Base-by-base conservation (phyloP, 2,329 filamentous ascomycete species). In the Apiospora hydei region DNA sequence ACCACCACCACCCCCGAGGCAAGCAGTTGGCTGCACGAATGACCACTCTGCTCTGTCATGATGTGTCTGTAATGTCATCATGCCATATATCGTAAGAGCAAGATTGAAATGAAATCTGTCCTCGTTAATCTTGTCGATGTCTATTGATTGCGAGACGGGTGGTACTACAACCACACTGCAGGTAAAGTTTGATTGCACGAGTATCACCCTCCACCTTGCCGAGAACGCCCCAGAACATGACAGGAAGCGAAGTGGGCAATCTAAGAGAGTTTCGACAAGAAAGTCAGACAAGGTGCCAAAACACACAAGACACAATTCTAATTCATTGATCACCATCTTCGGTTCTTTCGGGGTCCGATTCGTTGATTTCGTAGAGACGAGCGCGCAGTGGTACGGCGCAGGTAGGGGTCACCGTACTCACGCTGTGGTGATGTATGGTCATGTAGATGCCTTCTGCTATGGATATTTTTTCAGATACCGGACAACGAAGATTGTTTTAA, bases 101-200 rank as follows among this genome's bases (percentile, higher is more conserved):
- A 61, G 26, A 38, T 61, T 61, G 53, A 38, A 16, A 61, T 61
- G 7, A 61, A 18, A 61, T 61, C 53, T 61, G 1, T 0, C 30
- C 30, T 61, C 53, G 53, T 61, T 21, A 61, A 61, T 61, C 53
- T 61, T n/a, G 53, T 61, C 30, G 30, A 61, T 30, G 46, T 8
- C 10, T 38, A 38, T 10, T 16, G 16, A 18, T 38, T 34, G 30
- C 53, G 53, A 34, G 34, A 61, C 21, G 53, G 18, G 26, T 30
- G 21, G 8, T 16, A 21, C 21, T 61, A 34, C 30, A 7, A 61
- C 53, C 53, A 61, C 53, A 61, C 53, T 61, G 53, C 53, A 34
- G 26, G 16, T 38, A 21, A 18, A 34, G 51, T 57, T 30, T 57
- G 51, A 57, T 57, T 57, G 51, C 51, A 18, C 26, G 10, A n/a